phyloP scores from a whole-genome alignment of 495 filamentous ascomycete species.

The Parachaetomium inaequale region DNA sequence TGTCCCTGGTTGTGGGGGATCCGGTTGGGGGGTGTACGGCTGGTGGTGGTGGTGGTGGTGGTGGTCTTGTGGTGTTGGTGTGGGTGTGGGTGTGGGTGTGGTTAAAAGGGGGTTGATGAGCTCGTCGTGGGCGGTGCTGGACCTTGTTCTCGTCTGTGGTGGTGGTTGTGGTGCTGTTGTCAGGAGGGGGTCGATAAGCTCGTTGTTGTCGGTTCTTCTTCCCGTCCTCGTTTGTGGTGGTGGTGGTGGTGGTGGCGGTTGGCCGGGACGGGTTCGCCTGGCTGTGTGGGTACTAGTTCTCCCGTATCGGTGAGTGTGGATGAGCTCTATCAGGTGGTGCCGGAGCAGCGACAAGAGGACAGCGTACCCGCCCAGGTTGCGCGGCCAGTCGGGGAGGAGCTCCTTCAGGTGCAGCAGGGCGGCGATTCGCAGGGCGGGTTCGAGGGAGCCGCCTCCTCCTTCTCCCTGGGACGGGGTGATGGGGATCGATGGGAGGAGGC shows the following conservation, averaged over 20 bases:
- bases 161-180: no score
- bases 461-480: neutral
- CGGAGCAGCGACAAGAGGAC: slow-evolving; percentile 25
- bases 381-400: slow-evolving; percentile 29
- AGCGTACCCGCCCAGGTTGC: slow-evolving; percentile 30
- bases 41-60: no score
- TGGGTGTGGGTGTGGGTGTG: neutral
- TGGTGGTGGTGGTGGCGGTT: neutral
- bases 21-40: no score
- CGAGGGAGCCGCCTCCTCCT: slow-evolving; percentile 11
- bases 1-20: no score
- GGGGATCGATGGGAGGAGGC: slow-evolving; percentile 11
- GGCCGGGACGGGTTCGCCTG: neutral
- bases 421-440: slow-evolving; percentile 27
- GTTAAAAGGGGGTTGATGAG: neutral
- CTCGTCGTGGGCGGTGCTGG: no score
- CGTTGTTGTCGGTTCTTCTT: no score
- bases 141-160: no score
- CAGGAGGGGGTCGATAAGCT: no score
- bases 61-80: no score
- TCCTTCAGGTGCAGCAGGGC: slow-evolving; percentile 29
- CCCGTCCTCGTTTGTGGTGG: neutral
- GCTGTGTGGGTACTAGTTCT: no score
- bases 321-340: slow-evolving; percentile 11
- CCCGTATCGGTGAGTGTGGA: no score